Conservation (phyloP, 1,284 basidiomycete genomes). For the Ustilago shanxiensis region DNA sequence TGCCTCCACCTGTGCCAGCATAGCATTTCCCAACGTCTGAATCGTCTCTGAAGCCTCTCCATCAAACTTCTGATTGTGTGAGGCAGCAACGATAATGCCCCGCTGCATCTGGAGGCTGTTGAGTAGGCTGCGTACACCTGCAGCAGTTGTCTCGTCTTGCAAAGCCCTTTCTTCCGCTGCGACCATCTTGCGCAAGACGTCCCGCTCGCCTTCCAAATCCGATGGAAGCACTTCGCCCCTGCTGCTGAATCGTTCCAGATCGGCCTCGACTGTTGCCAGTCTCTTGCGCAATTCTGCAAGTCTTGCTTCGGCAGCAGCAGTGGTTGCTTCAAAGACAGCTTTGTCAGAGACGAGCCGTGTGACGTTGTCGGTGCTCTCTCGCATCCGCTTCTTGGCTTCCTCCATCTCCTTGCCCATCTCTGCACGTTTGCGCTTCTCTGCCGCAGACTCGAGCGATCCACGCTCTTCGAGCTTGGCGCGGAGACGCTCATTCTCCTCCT, state of each 20-base stretch:
- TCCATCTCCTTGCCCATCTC: constrained; percentile 74
- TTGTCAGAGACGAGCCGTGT: constrained; percentile 69
- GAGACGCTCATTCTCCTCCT: constrained; percentile 84
- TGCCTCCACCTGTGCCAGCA: constrained; percentile 80
- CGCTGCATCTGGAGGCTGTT: constrained; percentile 86
- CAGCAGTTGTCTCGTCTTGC: constrained; percentile 76
- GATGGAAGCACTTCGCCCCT: constrained; percentile 56
- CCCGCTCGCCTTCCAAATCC: constrained; percentile 80
- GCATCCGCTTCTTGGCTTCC: constrained; percentile 78
- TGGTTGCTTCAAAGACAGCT: constrained; percentile 80
- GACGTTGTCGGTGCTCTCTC: constrained; percentile 74
- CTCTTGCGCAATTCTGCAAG: constrained; percentile 78
- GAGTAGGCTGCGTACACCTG: constrained; percentile 77
- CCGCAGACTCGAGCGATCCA: constrained; percentile 66
- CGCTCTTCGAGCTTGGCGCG: constrained; percentile 82
- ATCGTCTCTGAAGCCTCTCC: constrained; percentile 80
- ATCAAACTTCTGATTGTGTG: constrained; percentile 83
- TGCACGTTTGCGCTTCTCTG: constrained; percentile 76
- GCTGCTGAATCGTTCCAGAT: constrained; percentile 26
- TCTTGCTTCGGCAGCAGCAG: constrained; percentile 81
- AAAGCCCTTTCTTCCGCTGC: constrained; percentile 79
- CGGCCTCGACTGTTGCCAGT: constrained; percentile 76
- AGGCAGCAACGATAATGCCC: constrained; percentile 82
- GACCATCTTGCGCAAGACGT: constrained; percentile 79
- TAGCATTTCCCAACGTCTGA: constrained; percentile 78